Conservation (phyloP, 2,329 filamentous ascomycete genomes). For the Sarocladium brachiariae region DNA sequence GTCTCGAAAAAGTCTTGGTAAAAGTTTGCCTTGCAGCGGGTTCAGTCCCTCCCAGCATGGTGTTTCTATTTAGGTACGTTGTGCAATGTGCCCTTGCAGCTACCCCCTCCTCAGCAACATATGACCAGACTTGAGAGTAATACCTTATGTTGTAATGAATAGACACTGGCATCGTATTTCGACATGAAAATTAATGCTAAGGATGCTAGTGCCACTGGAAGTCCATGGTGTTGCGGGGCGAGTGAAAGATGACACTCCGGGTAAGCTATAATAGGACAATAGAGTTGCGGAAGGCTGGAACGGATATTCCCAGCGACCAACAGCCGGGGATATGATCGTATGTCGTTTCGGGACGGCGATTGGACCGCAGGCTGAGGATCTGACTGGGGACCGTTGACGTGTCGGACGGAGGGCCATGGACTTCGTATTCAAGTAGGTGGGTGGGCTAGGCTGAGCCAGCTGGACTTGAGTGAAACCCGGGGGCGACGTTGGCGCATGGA, state of each 20-base stretch:
- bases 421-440: conserved; percentile 8
- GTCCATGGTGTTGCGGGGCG: too few relatives aligned
- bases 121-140: too few relatives aligned
- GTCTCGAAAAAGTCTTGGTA: too few relatives aligned
- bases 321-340: not conserved
- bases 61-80: too few relatives aligned
- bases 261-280: not conserved
- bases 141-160: too few relatives aligned
- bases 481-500: not conserved
- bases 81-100: too few relatives aligned
- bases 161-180: not conserved
- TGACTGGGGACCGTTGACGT: conserved; percentile 3
- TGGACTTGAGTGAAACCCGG: conserved; percentile 3
- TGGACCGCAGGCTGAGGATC: not conserved
- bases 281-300: not conserved
- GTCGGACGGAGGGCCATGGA: not conserved
- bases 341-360: not conserved
- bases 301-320: not conserved
- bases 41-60: too few relatives aligned
- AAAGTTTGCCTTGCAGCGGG: too few relatives aligned
- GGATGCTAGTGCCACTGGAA: not conserved
- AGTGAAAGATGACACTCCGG: too few relatives aligned
- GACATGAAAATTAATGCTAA: not conserved
- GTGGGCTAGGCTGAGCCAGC: not conserved
- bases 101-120: too few relatives aligned